These are phyloP conservation scores for Triadica sebifera DNA, from an alignment of 345 rosid species.

Conservation along the genomic window DNA sequence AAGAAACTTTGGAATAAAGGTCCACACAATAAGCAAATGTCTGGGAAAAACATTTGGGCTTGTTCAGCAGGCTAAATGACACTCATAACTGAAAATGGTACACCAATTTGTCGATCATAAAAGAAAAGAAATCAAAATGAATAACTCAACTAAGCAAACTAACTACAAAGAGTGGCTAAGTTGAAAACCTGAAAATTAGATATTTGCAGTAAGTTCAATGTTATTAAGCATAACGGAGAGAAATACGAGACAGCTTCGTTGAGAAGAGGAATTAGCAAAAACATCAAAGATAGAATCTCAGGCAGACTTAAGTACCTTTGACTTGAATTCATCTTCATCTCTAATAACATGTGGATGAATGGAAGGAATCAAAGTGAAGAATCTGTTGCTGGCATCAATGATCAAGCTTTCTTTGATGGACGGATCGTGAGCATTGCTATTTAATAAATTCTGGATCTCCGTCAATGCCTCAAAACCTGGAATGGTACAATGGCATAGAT, in stretches of 20 bases:
- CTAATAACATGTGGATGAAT: conserved; percentile 81
- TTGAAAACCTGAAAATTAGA: too few relatives aligned
- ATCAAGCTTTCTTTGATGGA: conserved; percentile 71
- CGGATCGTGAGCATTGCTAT: conserved; percentile 38
- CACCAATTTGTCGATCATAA: background rate
- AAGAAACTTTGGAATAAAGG: background rate
- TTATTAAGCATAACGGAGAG: background rate
- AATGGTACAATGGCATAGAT: conserved; percentile 9
- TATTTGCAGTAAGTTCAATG: background rate
- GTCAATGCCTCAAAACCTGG: conserved; percentile 92
- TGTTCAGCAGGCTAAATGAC: background rate
- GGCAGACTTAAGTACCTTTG: conserved; percentile 52
- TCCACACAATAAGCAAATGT: background rate
- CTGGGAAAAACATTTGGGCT: background rate
- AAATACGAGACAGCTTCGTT: background rate
- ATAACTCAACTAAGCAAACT: background rate
- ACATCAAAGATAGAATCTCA: background rate
- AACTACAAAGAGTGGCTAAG: background rate
- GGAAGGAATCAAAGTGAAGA: conserved; percentile 91
- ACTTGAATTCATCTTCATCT: conserved; percentile 83
- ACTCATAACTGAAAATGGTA: background rate
- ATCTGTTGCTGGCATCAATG: conserved; percentile 89
- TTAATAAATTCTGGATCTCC: conserved; percentile 78
- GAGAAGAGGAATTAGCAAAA: conserved; percentile 12
- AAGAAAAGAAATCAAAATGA: background rate